phyloP scores from a whole-genome alignment of 495 filamentous ascomycete species.

The Penicillium cataractarum region DNA sequence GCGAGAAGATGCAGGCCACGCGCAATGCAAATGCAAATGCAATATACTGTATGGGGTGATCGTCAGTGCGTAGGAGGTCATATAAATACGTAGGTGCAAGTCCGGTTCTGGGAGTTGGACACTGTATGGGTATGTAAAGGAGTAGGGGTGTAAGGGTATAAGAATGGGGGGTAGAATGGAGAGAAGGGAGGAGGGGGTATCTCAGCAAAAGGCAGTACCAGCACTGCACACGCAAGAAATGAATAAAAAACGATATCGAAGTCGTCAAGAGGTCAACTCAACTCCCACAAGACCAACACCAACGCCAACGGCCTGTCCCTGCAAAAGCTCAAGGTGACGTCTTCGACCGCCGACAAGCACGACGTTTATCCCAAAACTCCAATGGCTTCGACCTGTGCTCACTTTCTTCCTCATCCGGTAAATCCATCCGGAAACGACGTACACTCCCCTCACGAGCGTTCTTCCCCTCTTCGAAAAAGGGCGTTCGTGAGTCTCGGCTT shows the following conservation, averaged over 20 bases:
- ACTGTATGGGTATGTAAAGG: constrained; percentile 2
- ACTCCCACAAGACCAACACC: background rate
- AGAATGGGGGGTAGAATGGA: background rate
- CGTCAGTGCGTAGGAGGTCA: constrained; percentile 14
- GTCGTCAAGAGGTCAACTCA: background rate
- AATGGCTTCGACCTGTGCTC: constrained; percentile 9
- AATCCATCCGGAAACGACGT: constrained; percentile 53
- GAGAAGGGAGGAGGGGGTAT: background rate
- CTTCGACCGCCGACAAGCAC: constrained; percentile 26
- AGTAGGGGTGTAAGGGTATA: background rate
- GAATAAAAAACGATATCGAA: background rate
- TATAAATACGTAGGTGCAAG: constrained; percentile 1
- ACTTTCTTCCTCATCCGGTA: constrained; percentile 37
- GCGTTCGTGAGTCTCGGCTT: constrained; percentile 31
- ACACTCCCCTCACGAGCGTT: constrained; percentile 51
- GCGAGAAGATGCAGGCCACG: constrained; percentile 6
- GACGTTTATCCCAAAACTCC: constrained; percentile 15
- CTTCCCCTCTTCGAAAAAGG: constrained; percentile 49
- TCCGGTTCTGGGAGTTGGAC: background rate
- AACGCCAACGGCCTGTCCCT: no score
- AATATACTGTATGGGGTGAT: constrained; percentile 4
- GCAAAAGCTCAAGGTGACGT: constrained; percentile 5
- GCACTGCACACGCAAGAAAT: background rate
- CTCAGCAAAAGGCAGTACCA: constrained; percentile 1
- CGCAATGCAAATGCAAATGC: constrained; percentile 23